A percentile compares a stretch with the other conserved stretches of the same genome.
phyloP scores from a whole-genome alignment of 352 stramenopile species.

The Elongisporangium prolatum region DNA sequence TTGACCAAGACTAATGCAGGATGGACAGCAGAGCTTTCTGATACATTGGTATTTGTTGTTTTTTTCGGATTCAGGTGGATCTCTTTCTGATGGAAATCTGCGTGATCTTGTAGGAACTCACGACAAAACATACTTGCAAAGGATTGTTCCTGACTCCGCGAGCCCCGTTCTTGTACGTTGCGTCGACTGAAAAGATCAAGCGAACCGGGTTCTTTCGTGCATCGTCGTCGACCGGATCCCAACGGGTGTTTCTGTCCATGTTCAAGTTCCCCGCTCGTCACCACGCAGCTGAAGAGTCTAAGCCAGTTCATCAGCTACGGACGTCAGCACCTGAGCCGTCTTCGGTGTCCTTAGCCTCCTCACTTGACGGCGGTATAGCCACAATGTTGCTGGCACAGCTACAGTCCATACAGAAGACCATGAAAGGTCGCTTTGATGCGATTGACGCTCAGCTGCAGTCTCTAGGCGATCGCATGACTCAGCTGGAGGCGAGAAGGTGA shows the following conservation, averaged over 20 bases:
- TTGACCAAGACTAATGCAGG: conserved; percentile 18
- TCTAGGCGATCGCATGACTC: conserved; percentile 25
- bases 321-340: not conserved
- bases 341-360: not conserved
- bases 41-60: conserved; percentile 31
- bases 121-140: conserved; percentile 35
- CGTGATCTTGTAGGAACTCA: conserved; percentile 26
- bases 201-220: conserved; percentile 40
- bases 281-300: not conserved
- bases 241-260: conserved; percentile 38
- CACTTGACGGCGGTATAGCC: not conserved
- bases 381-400: conserved; percentile 21
- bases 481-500: conserved; percentile 26
- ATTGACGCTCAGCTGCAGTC: conserved; percentile 37
- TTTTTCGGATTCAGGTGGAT: not conserved
- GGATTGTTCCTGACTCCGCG: conserved; percentile 31
- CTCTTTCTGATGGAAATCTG: not conserved
- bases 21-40: conserved; percentile 30
- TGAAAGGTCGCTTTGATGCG: conserved; percentile 50
- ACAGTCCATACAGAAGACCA: conserved; percentile 31
- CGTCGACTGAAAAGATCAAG: conserved; percentile 45
- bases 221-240: conserved; percentile 14
- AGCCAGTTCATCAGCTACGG: not conserved
- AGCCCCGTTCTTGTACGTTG: conserved; percentile 48
- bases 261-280: conserved; percentile 40